Percentiles rank a stretch among this genome's conserved stretches.
Conservation (phyloP, 140 eudicot genomes). For the Bidens hawaiensis region DNA sequence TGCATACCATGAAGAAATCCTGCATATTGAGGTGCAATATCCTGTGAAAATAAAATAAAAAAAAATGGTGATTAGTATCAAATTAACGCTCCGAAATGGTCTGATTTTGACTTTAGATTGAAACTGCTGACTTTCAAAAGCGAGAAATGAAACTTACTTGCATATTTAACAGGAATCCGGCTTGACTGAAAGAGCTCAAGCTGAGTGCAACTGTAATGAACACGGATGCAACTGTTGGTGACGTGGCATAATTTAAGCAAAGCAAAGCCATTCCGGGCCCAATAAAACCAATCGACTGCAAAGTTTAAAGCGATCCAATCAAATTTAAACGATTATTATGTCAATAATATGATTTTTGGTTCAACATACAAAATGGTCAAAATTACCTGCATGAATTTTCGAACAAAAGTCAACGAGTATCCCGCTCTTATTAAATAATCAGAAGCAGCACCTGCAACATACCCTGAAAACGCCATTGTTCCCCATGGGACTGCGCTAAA, state of each 20-base stretch:
- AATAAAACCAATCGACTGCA: conserved; percentile 58
- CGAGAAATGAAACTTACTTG: conserved; percentile 53
- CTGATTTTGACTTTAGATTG: not conserved
- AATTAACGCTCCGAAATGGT: not conserved
- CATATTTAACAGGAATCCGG: conserved; percentile 95
- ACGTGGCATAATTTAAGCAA: conserved; percentile 70
- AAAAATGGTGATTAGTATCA: not conserved
- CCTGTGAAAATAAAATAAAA: conserved; percentile 39
- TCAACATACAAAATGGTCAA: too few relatives aligned
- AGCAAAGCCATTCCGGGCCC: conserved; percentile 95
- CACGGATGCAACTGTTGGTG: conserved; percentile 74
- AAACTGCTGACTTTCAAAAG: not conserved
- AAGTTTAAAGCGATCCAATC: conserved; percentile 8
- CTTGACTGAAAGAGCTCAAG: conserved; percentile 95
- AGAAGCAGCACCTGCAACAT: conserved; percentile 79
- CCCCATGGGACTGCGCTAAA: conserved; percentile 99
- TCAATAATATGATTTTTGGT: not conserved
- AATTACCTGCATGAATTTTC: conserved; percentile 95
- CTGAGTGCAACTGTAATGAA: conserved; percentile 77
- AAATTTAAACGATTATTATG: conserved; percentile 1
- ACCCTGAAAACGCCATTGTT: conserved; percentile 95
- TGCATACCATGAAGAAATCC: conserved; percentile 84
- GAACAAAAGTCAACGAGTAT: conserved; percentile 59
- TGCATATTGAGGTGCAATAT: conserved; percentile 87
- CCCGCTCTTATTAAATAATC: conserved; percentile 76